A percentile compares a stretch with the other conserved stretches of the same genome.
Conservation (phyloP, 73 alveolate species). For the Paraurostyla sp. region DNA sequence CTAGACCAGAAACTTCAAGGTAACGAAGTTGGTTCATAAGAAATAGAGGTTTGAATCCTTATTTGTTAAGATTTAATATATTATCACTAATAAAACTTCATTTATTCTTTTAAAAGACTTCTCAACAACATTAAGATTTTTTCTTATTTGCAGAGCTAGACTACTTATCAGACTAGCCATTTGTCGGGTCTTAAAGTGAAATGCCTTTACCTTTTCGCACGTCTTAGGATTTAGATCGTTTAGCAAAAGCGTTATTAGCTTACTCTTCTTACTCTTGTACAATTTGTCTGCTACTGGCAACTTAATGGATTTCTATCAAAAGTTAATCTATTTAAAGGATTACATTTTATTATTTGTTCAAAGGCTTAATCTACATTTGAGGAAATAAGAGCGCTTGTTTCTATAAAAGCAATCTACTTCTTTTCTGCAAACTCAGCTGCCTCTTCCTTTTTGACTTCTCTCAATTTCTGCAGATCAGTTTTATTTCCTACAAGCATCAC, state of each 20-base stretch:
- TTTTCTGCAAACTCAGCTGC: conserved; percentile 33
- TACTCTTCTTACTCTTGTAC: neutral
- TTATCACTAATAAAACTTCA: too few species aligned
- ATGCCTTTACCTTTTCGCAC: conserved; percentile 12
- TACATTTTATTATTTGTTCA: conserved; percentile 15
- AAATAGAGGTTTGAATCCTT: too few species aligned
- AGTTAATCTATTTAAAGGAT: neutral
- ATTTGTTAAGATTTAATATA: too few species aligned
- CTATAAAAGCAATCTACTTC: conserved; percentile 19
- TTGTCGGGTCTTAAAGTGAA: neutral
- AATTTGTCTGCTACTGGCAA: conserved; percentile 6
- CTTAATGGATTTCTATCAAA: conserved; percentile 27
- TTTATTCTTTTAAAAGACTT: neutral
- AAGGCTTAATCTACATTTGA: conserved; percentile 44
- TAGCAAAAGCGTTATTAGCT: neutral
- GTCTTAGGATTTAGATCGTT: neutral
- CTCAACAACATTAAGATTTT: too few species aligned
- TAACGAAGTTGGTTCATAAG: neutral
- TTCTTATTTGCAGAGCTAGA: too few species aligned
- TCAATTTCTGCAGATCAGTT: conserved; percentile 73
- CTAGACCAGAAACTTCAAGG: neutral
- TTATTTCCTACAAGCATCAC: conserved; percentile 87
- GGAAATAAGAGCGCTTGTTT: conserved; percentile 42
- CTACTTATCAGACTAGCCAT: too few species aligned
- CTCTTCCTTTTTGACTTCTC: conserved; percentile 36